Evolutionary conservation across 2,329 filamentous ascomycete species (phyloP).

Genomic region (Aspergillus eucalypticola): DNA sequence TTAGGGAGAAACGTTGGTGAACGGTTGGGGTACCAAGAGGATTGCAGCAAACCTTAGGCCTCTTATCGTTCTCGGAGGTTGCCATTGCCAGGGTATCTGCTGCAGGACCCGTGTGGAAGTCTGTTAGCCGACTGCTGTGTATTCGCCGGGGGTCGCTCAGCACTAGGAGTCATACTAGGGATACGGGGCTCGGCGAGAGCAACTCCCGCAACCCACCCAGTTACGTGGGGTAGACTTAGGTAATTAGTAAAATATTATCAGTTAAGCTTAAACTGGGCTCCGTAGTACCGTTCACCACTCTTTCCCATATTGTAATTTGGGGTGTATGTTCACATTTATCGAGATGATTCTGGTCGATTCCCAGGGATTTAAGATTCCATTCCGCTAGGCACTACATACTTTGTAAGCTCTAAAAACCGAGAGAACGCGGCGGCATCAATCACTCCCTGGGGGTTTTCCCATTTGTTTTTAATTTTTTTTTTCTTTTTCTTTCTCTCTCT

Average conservation of each 20-base stretch:
- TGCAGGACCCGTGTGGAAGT: neutral
- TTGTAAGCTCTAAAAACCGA: neutral
- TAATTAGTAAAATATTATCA: neutral
- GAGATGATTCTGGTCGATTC: neutral
- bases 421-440: slow-evolving; percentile 7
- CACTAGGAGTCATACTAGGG: neutral
- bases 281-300: neutral
- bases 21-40: neutral
- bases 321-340: neutral
- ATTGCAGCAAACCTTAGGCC: slow-evolving; percentile 35
- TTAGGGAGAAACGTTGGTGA: slow-evolving; percentile 17
- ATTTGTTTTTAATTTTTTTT: slow-evolving; percentile 8
- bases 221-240: neutral
- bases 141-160: neutral
- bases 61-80: slow-evolving; percentile 38
- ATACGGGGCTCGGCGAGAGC: neutral
- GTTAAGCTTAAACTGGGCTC: neutral
- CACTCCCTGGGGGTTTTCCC: slow-evolving; percentile 6
- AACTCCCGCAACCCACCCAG: neutral
- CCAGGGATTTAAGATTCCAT: neutral
- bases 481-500: slow-evolving; percentile 2
- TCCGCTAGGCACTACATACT: neutral
- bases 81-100: slow-evolving; percentile 30
- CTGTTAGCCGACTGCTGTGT: neutral
- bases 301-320: no score